A percentile compares a stretch with the other conserved stretches of the same genome.
Conservation (phyloP, 1,284 basidiomycete species). For the Ganoderma meredithae region DNA sequence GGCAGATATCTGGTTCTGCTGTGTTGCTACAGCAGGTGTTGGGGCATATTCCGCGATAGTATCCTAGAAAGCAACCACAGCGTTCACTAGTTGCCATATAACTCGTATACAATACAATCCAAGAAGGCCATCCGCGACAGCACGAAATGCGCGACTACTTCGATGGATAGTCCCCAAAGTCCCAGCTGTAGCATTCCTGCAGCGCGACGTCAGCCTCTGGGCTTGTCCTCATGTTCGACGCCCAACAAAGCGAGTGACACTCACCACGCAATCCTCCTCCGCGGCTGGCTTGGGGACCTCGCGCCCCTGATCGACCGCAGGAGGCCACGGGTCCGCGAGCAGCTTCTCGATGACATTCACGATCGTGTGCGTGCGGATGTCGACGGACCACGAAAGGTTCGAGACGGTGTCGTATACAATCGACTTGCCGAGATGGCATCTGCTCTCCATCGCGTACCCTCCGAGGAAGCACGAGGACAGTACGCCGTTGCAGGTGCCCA, state of each 20-base stretch:
- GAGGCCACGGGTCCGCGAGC: slow-evolving; percentile 79
- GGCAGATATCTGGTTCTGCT: too few relatives aligned
- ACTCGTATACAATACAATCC: background rate
- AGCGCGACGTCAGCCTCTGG: background rate
- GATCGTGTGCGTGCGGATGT: slow-evolving; percentile 86
- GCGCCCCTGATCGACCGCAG: slow-evolving; percentile 60
- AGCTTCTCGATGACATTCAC: slow-evolving; percentile 84
- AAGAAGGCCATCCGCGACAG: background rate
- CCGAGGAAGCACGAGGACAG: slow-evolving; percentile 75
- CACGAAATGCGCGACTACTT: background rate
- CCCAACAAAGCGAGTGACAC: slow-evolving; percentile 35
- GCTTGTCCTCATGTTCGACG: background rate
- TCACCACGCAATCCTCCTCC: slow-evolving; percentile 71
- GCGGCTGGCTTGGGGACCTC: slow-evolving; percentile 61
- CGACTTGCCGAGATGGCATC: slow-evolving; percentile 86
- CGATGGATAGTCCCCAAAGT: slow-evolving; percentile 61
- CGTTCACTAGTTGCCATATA: background rate
- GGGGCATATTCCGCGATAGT: background rate
- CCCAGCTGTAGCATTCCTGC: slow-evolving; percentile 80
- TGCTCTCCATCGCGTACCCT: slow-evolving; percentile 83
- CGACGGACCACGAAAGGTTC: slow-evolving; percentile 83
- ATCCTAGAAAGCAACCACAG: background rate
- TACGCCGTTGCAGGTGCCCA: slow-evolving; percentile 84
- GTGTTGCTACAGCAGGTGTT: background rate
- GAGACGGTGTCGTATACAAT: slow-evolving; percentile 93